Conservation (phyloP, 352 stramenopile genomes). For the Aphanomyces euteiches region DNA sequence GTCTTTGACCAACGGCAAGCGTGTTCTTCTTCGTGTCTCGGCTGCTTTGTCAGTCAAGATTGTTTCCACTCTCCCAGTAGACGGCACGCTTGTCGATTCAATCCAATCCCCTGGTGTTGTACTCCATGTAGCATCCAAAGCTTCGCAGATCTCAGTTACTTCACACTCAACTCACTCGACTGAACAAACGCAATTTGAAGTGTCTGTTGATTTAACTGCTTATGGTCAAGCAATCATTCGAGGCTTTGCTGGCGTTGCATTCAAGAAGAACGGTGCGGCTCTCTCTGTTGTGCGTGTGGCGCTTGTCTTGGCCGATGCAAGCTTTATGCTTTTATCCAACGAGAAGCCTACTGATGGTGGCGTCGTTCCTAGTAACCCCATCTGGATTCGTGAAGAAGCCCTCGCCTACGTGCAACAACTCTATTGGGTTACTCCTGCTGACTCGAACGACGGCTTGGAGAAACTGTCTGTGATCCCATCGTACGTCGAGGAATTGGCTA, state of each 20-base stretch:
- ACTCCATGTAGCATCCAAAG: conserved; percentile 45
- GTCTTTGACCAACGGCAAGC: conserved; percentile 52
- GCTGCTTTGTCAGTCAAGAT: conserved; percentile 41
- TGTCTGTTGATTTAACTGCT: conserved; percentile 44
- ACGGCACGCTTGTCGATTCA: conserved; percentile 51
- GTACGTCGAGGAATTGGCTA: conserved; percentile 61
- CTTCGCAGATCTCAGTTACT: conserved; percentile 39
- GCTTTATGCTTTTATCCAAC: conserved; percentile 36
- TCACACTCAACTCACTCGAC: conserved; percentile 36
- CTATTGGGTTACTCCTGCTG: conserved; percentile 69
- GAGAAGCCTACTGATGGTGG: conserved; percentile 38
- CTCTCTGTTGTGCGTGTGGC: conserved; percentile 36
- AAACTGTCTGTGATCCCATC: conserved; percentile 63
- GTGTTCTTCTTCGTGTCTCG: conserved; percentile 52
- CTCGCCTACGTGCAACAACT: conserved; percentile 71
- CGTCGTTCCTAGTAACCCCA: conserved; percentile 36
- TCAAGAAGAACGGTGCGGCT: conserved; percentile 50
- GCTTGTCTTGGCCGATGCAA: conserved; percentile 50
- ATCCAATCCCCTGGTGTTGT: conserved; percentile 29
- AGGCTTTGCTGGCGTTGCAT: conserved; percentile 55
- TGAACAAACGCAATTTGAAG: conserved; percentile 42
- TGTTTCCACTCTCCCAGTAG: conserved; percentile 39
- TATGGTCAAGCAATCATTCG: conserved; percentile 51
- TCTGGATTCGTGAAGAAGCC: conserved; percentile 75
- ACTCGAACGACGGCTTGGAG: conserved; percentile 70